A percentile compares a stretch with the other conserved stretches of the same genome.
phyloP scores from a whole-genome alignment of 2,329 filamentous ascomycete genomes.

The Cordyceps farinosa region DNA sequence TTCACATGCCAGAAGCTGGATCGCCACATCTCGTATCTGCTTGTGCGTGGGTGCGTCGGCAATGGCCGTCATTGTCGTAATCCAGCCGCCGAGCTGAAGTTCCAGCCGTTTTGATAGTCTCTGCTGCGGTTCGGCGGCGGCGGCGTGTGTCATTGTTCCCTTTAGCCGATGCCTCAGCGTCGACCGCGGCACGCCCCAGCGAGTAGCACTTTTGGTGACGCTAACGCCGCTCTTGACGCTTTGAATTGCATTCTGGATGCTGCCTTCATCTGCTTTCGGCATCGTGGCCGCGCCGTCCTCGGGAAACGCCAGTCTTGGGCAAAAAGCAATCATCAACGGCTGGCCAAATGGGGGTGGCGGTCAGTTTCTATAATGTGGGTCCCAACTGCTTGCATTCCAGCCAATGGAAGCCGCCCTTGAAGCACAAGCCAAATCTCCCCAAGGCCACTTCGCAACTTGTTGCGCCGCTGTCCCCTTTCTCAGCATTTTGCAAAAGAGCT shows the following conservation, averaged over 20 bases:
- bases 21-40: conserved; percentile 11
- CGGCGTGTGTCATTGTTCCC: background rate
- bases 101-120: conserved; percentile 18
- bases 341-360: background rate
- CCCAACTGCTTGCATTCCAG: background rate
- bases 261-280: background rate
- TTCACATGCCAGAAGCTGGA: conserved; percentile 6
- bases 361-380: background rate
- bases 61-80: background rate
- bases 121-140: conserved; percentile 1
- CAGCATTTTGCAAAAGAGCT: background rate
- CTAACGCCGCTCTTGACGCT: conserved; percentile 5
- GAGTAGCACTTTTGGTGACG: background rate
- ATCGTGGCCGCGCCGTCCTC: background rate
- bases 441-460: background rate
- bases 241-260: conserved; percentile 3
- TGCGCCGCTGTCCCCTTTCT: conserved; percentile 7
- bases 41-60: conserved; percentile 10
- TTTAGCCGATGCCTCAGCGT: background rate
- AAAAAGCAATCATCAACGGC: background rate
- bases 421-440: conserved; percentile 1
- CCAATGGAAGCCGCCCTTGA: background rate
- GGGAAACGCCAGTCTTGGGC: too few relatives aligned
- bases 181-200: conserved; percentile 1
- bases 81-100: conserved; percentile 13